Evolutionary conservation across 2,329 filamentous ascomycete genomes (phyloP).

Genomic region (Chaetothyriales sp.): DNA sequence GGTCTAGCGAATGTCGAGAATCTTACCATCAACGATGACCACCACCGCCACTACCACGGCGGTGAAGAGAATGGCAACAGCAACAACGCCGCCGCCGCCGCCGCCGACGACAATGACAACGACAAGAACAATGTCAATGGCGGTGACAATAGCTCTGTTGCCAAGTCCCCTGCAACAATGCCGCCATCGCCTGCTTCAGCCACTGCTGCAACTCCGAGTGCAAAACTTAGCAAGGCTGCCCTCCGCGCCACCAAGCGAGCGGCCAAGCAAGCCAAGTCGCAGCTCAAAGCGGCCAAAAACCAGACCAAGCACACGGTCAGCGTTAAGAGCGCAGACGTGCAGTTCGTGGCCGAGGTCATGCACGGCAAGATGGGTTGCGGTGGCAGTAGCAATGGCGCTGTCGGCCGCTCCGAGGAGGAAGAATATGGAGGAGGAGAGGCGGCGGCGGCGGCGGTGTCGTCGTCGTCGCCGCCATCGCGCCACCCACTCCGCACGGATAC

Average conservation of each 20-base stretch:
- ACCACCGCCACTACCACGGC: not conserved
- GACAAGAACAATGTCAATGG: slow-evolving; percentile 1
- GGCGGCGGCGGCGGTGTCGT: not conserved
- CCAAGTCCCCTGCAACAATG: slow-evolving; percentile 4
- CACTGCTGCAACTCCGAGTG: not conserved
- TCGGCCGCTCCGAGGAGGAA: not conserved
- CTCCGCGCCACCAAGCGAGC: slow-evolving; percentile 14
- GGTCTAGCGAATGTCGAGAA: not conserved
- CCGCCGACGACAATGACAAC: too few species aligned
- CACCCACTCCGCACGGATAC: slow-evolving; percentile 16
- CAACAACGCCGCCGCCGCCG: too few species aligned
- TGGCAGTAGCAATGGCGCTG: not conserved
- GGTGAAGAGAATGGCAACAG: not conserved
- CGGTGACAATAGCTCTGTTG: slow-evolving; percentile 7
- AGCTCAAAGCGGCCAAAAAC: slow-evolving; percentile 16
- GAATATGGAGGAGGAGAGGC: not conserved
- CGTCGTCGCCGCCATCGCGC: not conserved
- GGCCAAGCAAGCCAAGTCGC: slow-evolving; percentile 13
- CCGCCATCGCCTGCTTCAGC: slow-evolving; percentile 1
- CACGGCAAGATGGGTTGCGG: slow-evolving; percentile 8
- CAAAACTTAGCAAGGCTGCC: slow-evolving; percentile 14
- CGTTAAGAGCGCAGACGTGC: slow-evolving; percentile 12
- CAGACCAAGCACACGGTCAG: slow-evolving; percentile 11
- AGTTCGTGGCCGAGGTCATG: slow-evolving; percentile 9
- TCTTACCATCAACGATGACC: slow-evolving; percentile 1